phyloP scores from a whole-genome alignment of 2,329 filamentous ascomycete genomes.

The Fusarium abutilonis region DNA sequence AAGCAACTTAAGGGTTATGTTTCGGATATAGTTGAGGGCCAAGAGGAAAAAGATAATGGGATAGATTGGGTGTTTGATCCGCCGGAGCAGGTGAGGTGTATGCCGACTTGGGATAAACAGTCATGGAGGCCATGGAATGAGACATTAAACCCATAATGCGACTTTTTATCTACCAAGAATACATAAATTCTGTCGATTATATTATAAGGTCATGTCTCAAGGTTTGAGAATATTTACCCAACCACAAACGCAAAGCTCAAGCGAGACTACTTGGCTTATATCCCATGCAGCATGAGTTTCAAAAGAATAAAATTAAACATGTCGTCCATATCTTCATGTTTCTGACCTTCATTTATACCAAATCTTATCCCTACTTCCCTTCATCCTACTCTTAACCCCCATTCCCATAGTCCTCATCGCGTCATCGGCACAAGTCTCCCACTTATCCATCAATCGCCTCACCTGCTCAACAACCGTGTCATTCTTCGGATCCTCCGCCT shows the following conservation, averaged over 20 bases:
- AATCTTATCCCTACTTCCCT: background rate
- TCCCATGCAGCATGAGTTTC: too few species aligned
- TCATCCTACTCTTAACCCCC: background rate
- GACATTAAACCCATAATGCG: slow-evolving; percentile 9
- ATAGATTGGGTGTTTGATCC: slow-evolving; percentile 58
- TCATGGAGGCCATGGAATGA: slow-evolving; percentile 54
- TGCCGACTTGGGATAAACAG: slow-evolving; percentile 55
- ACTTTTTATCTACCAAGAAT: too few species aligned
- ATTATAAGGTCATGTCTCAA: too few species aligned
- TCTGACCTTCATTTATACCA: slow-evolving; percentile 6
- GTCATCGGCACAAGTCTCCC: slow-evolving; percentile 19
- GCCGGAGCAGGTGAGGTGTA: slow-evolving; percentile 60
- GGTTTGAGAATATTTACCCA: too few species aligned
- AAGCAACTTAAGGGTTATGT: slow-evolving; percentile 63
- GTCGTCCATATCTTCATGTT: too few species aligned
- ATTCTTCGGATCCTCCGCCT: background rate
- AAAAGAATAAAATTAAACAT: too few species aligned
- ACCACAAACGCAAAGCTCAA: too few species aligned
- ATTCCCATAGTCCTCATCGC: slow-evolving; percentile 16
- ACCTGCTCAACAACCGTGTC: background rate
- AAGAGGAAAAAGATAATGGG: slow-evolving; percentile 41
- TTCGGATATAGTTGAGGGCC: slow-evolving; percentile 47
- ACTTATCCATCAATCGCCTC: slow-evolving; percentile 17
- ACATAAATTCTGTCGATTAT: too few species aligned
- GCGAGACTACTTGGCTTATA: too few species aligned